These are phyloP conservation scores for Pythium sp. DNA, from an alignment of 352 stramenopile genomes.

Conservation along the genomic window DNA sequence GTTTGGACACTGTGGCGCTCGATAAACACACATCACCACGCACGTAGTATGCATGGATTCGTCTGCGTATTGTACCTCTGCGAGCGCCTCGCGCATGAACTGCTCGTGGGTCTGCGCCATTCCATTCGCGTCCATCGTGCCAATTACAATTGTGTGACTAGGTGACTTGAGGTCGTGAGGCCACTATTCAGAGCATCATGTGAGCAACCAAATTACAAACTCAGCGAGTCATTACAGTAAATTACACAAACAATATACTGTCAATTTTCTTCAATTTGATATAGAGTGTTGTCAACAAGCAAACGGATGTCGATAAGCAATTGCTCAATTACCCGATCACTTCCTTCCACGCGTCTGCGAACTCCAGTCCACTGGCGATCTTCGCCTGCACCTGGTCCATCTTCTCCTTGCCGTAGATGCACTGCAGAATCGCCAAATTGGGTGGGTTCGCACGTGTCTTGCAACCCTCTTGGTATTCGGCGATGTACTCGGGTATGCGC, in stretches of 20 bases:
- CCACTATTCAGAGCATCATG: not conserved
- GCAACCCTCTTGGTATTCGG: constrained; percentile 43
- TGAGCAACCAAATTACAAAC: not conserved
- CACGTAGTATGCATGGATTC: too few species aligned
- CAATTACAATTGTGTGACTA: not conserved
- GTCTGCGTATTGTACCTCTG: constrained; percentile 32
- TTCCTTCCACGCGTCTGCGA: constrained; percentile 41
- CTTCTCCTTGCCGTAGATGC: constrained; percentile 44
- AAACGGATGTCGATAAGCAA: too few species aligned
- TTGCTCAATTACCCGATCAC: not conserved
- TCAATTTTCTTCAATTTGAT: too few species aligned
- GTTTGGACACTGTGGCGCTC: not conserved
- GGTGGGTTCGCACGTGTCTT: constrained; percentile 38
- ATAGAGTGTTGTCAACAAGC: too few species aligned
- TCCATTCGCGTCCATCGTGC: constrained; percentile 6
- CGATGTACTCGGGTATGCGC: constrained; percentile 55
- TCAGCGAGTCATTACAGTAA: too few species aligned
- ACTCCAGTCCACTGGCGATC: constrained; percentile 39
- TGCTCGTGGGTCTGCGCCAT: constrained; percentile 31
- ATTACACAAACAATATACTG: too few species aligned
- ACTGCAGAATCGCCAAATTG: constrained; percentile 52
- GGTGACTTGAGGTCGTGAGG: not conserved
- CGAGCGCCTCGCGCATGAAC: constrained; percentile 75
- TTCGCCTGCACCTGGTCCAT: constrained; percentile 36
- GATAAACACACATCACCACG: not conserved